Evolutionary conservation across 192 early-diverging fungal species (phyloP).

Genomic region (Podila epicladia): DNA sequence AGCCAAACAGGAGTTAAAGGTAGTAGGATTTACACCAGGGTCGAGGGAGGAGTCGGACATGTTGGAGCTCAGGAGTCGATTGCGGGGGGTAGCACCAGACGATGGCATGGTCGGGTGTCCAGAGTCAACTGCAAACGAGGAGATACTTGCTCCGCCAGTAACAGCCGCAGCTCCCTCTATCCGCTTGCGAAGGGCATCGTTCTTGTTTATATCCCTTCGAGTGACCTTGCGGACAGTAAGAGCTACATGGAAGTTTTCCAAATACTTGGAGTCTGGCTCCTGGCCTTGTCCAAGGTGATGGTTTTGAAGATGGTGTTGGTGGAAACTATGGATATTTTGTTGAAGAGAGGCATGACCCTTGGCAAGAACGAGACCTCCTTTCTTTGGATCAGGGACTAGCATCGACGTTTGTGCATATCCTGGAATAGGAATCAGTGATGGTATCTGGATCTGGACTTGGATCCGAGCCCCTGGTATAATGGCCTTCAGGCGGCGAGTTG

Average conservation of each 20-base stretch:
- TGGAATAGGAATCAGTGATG: slow-evolving; percentile 35
- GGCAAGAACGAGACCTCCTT: slow-evolving; percentile 25
- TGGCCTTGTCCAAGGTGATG: too few species aligned
- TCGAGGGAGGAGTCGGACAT: neutral
- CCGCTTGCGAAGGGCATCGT: slow-evolving; percentile 1
- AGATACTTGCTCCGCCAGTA: neutral
- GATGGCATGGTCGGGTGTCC: neutral
- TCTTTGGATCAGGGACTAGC: slow-evolving; percentile 32
- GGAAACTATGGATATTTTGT: neutral
- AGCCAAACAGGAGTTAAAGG: neutral
- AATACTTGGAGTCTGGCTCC: neutral
- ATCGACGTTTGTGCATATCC: slow-evolving; percentile 41
- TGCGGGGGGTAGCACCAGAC: neutral
- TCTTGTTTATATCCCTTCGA: slow-evolving; percentile 25
- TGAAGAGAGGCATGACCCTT: neutral
- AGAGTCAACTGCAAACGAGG: slow-evolving; percentile 4
- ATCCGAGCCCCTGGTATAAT: slow-evolving; percentile 44
- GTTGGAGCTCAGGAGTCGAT: neutral
- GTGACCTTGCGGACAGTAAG: slow-evolving; percentile 41
- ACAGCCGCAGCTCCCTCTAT: neutral
- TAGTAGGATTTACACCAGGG: neutral
- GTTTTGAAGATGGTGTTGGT: neutral
- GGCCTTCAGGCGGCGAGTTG: slow-evolving; percentile 38
- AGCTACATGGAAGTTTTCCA: slow-evolving; percentile 41
- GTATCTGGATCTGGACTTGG: slow-evolving; percentile 46